phyloP scores from a whole-genome alignment of 2,329 filamentous ascomycete species.

The Colletotrichum costaricense region DNA sequence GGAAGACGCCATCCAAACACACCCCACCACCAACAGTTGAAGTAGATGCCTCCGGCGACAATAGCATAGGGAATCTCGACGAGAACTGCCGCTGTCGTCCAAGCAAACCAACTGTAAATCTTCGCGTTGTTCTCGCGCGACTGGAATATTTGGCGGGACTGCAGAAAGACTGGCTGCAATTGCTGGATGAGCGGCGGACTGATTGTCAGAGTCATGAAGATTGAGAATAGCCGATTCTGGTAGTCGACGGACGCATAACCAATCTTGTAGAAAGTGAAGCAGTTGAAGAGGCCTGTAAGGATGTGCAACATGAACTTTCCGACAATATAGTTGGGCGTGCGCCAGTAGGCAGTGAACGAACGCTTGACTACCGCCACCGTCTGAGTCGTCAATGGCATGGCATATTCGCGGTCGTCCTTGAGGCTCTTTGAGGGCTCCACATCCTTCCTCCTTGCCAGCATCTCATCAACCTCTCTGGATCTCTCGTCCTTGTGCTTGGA shows the following conservation, averaged over 20 bases:
- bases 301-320: slow-evolving; percentile 73
- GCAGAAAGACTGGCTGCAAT: slow-evolving; percentile 78
- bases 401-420: slow-evolving; percentile 69
- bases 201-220: slow-evolving; percentile 83
- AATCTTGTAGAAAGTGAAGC: slow-evolving; percentile 76
- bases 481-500: slow-evolving; percentile 61
- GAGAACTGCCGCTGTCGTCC: slow-evolving; percentile 72
- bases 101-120: slow-evolving; percentile 82
- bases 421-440: slow-evolving; percentile 50
- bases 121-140: slow-evolving; percentile 80
- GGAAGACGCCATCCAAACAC: slow-evolving; percentile 59
- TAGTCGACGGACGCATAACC: slow-evolving; percentile 69
- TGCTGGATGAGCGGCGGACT: slow-evolving; percentile 81
- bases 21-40: slow-evolving; percentile 68
- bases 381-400: slow-evolving; percentile 68
- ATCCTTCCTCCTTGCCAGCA: slow-evolving; percentile 58
- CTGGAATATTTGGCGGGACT: slow-evolving; percentile 75
- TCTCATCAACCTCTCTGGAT: slow-evolving; percentile 61
- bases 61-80: slow-evolving; percentile 79
- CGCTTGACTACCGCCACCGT: slow-evolving; percentile 65
- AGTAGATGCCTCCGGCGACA: slow-evolving; percentile 74
- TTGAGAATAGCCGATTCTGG: slow-evolving; percentile 78
- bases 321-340: slow-evolving; percentile 71
- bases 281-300: slow-evolving; percentile 74
- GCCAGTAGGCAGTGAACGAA: slow-evolving; percentile 73